A percentile compares a stretch with the other conserved stretches of the same genome.
These are phyloP conservation scores for Puccinia hordei DNA, from an alignment of 1,284 basidiomycete species.

Conservation along the genomic window DNA sequence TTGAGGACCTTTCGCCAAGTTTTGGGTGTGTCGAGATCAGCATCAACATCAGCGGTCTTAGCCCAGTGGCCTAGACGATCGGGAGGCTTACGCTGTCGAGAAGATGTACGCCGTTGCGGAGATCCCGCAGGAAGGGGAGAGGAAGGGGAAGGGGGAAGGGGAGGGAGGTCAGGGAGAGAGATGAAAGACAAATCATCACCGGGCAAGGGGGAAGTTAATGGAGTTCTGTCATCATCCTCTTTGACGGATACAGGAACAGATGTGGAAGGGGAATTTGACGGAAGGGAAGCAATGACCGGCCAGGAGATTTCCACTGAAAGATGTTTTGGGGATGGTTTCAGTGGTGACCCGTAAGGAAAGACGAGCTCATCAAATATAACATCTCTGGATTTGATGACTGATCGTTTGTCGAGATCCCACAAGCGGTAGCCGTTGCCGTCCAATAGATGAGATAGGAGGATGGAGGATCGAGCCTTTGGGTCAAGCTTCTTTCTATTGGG, in stretches of 20 bases:
- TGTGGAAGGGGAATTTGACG: neutral
- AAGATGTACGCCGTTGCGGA: no score
- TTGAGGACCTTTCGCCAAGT: no score
- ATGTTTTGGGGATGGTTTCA: slow-evolving; percentile 1
- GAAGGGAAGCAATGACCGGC: no score
- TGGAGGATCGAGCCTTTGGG: neutral
- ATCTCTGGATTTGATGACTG: neutral
- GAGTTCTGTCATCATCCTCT: slow-evolving; percentile 2
- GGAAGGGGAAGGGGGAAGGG: no score
- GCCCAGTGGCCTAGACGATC: no score
- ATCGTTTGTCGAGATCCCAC: neutral
- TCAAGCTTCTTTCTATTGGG: neutral
- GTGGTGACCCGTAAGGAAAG: neutral
- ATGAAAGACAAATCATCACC: neutral
- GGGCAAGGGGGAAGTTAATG: neutral
- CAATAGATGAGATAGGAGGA: neutral
- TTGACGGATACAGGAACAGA: neutral
- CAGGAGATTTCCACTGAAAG: neutral
- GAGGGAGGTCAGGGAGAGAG: neutral
- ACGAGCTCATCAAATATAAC: neutral
- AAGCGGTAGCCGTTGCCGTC: neutral
- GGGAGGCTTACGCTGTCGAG: no score
- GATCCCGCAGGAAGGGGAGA: no score
- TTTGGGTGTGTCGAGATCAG: no score
- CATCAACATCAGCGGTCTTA: no score